Percentiles rank a stretch among this genome's conserved stretches.
Conservation (phyloP, 768 basidiomycete genomes). For the Kwoniella dendrophila region DNA sequence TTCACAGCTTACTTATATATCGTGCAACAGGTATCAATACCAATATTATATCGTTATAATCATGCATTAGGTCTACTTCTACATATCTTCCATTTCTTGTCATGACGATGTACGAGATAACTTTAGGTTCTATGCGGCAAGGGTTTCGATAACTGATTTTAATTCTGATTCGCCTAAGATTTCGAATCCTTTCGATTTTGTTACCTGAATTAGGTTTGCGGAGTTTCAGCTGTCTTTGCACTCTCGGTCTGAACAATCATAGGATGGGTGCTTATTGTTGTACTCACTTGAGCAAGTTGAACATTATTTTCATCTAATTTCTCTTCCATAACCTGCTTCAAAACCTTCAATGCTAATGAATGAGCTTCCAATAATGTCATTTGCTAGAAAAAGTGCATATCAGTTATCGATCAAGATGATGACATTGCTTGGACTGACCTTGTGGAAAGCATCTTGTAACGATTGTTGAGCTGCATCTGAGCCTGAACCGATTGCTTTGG, state of each 20-base stretch:
- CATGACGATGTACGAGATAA: too few species aligned
- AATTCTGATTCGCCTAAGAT: conserved; percentile 79
- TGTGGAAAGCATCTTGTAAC: conserved; percentile 95
- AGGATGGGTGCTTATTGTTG: not conserved
- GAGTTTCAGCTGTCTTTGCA: too few species aligned
- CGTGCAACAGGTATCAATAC: conserved; percentile 10
- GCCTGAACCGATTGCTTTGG: conserved; percentile 97
- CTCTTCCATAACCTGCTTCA: conserved; percentile 99
- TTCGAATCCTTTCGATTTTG: conserved; percentile 76
- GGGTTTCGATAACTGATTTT: conserved; percentile 80
- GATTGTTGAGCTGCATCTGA: conserved; percentile 97
- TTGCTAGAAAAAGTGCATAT: conserved; percentile 62
- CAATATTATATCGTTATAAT: conserved; percentile 11
- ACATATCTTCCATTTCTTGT: conserved; percentile 1
- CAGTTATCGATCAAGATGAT: conserved; percentile 10
- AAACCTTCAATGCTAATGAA: conserved; percentile 76
- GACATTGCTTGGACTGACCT: conserved; percentile 61
- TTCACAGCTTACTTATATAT: not conserved
- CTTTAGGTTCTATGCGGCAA: conserved; percentile 35
- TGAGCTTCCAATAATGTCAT: conserved; percentile 90
- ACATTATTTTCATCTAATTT: conserved; percentile 99
- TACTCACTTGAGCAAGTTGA: conserved; percentile 83
- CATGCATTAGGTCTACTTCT: conserved; percentile 25
- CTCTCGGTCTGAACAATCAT: not conserved
- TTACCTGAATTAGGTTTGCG: conserved; percentile 75